Evolutionary conservation across 257 asterid species (phyloP).

Genomic region (Anisodus acutangulus): DNA sequence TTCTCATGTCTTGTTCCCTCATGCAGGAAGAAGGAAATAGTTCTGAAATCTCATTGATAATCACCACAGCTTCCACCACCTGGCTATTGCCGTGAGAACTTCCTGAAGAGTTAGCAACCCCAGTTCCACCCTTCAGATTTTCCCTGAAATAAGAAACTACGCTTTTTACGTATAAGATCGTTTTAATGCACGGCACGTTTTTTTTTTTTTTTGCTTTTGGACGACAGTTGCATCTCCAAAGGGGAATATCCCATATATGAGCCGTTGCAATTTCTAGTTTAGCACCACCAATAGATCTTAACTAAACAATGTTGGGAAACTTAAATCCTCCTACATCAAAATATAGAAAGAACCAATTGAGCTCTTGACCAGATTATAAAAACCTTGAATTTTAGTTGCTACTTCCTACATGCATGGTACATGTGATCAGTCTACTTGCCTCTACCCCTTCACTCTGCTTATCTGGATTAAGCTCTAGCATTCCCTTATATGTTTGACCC

Average conservation of each 20-base stretch:
- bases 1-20: slow-evolving; percentile 52
- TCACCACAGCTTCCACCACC: slow-evolving; percentile 74
- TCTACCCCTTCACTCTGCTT: neutral
- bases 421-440: slow-evolving; percentile 17
- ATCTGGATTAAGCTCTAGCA: neutral
- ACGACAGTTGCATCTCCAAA: neutral
- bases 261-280: neutral
- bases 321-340: slow-evolving; percentile 17
- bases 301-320: neutral
- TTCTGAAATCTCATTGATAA: slow-evolving; percentile 58
- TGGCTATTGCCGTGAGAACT: slow-evolving; percentile 46
- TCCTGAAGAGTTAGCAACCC: slow-evolving; percentile 58
- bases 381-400: neutral
- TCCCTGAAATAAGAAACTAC: slow-evolving; percentile 47
- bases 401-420: slow-evolving; percentile 9
- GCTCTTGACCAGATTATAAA: neutral
- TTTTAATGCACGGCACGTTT: neutral
- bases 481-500: neutral
- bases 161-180: neutral
- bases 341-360: neutral
- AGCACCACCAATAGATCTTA: neutral
- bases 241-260: neutral
- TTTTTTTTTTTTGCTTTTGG: neutral
- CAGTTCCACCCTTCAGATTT: slow-evolving; percentile 75
- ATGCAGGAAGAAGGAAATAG: slow-evolving; percentile 55